Evolutionary conservation across 2,329 filamentous ascomycete genomes (phyloP).

Genomic region (Alternaria triticina): DNA sequence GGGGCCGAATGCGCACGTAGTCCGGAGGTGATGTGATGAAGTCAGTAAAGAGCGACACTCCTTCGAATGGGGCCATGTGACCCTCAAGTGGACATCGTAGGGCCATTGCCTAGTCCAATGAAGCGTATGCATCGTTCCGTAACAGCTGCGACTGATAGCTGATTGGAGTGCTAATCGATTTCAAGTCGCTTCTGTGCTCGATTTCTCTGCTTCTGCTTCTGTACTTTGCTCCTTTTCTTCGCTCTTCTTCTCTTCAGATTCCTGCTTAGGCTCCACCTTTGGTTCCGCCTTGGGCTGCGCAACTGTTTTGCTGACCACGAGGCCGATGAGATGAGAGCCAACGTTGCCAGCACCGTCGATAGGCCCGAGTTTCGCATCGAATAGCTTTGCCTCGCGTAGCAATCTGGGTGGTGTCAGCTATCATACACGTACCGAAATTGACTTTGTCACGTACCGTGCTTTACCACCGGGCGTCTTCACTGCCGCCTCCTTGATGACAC

Average conservation of each 20-base stretch:
- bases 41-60: background rate
- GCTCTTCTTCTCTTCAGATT: constrained; percentile 1
- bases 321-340: constrained; percentile 70
- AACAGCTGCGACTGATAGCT: background rate
- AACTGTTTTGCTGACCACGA: constrained; percentile 65
- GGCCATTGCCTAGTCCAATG: too few species aligned
- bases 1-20: background rate
- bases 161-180: background rate
- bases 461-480: constrained; percentile 72
- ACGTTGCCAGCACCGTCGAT: constrained; percentile 80
- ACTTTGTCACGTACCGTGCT: constrained; percentile 65
- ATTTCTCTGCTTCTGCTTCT: background rate
- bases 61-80: background rate
- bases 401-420: constrained; percentile 62
- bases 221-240: background rate
- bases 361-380: constrained; percentile 73
- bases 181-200: constrained; percentile 1
- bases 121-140: background rate
- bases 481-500: constrained; percentile 69
- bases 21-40: background rate
- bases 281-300: constrained; percentile 18
- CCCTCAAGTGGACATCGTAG: background rate
- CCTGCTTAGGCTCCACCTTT: constrained; percentile 3
- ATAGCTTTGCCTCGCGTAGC: constrained; percentile 75
- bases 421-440: background rate